A percentile compares a stretch with the other conserved stretches of the same genome.
Evolutionary conservation across 805 yeast species (phyloP).

Genomic region (Wickerhamomyces tratensis): DNA sequence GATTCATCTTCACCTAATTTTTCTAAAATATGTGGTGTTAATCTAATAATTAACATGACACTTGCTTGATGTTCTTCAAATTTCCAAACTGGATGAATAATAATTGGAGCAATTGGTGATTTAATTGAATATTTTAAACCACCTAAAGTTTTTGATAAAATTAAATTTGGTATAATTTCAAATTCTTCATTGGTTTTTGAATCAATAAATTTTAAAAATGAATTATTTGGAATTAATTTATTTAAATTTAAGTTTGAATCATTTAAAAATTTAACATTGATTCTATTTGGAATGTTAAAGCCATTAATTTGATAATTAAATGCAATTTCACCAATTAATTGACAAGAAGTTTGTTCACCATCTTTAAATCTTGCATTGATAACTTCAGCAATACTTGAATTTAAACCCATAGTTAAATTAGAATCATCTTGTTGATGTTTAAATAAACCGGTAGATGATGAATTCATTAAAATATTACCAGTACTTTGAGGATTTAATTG

Average conservation of each 20-base stretch:
- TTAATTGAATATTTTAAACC: conserved; percentile 68
- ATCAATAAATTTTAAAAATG: conserved; percentile 42
- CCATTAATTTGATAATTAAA: conserved; percentile 46
- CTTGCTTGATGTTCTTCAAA: conserved; percentile 80
- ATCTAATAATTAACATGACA: conserved; percentile 62
- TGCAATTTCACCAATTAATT: conserved; percentile 80
- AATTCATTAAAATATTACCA: conserved; percentile 26
- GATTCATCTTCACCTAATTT: conserved; percentile 26
- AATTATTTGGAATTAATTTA: conserved; percentile 40
- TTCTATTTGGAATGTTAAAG: conserved; percentile 28
- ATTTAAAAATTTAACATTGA: conserved; percentile 31
- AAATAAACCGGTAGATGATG: conserved; percentile 25
- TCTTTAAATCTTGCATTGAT: conserved; percentile 65
- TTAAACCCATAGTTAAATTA: conserved; percentile 52
- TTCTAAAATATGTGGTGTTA: conserved; percentile 35
- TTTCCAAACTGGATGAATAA: conserved; percentile 81
- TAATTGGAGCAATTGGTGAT: conserved; percentile 50
- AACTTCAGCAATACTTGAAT: conserved; percentile 80
- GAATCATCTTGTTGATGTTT: conserved; percentile 30
- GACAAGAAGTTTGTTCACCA: conserved; percentile 50
- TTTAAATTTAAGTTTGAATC: conserved; percentile 31
- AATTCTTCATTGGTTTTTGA: conserved; percentile 22
- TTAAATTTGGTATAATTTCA: conserved; percentile 36
- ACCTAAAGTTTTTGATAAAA: conserved; percentile 60
- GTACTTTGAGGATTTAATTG: conserved; percentile 33